Evolutionary conservation across 331 rosid species (phyloP).

Genomic region (Malus hybrid): DNA sequence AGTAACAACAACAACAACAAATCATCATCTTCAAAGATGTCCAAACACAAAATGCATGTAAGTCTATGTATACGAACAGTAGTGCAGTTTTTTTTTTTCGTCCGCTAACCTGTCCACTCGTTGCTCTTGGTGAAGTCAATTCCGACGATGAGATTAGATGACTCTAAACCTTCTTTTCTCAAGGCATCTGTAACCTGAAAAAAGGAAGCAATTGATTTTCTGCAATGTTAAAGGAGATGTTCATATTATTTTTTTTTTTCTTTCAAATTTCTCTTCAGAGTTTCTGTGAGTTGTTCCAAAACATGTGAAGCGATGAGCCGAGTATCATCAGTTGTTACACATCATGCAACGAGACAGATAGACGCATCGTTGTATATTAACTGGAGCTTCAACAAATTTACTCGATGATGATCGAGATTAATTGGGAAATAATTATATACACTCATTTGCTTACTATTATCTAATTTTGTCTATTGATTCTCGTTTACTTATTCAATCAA

Average conservation of each 20-base stretch:
- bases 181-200: constrained; percentile 59
- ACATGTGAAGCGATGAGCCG: too few relatives aligned
- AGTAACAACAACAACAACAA: constrained; percentile 17
- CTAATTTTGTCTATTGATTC: too few relatives aligned
- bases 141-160: constrained; percentile 85
- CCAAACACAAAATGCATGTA: neutral
- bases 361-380: too few relatives aligned
- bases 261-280: too few relatives aligned
- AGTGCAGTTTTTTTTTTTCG: neutral
- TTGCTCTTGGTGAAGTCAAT: constrained; percentile 91
- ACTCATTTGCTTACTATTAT: too few relatives aligned
- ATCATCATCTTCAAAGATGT: constrained; percentile 7
- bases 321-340: neutral
- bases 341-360: neutral
- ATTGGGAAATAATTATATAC: too few relatives aligned
- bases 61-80: neutral
- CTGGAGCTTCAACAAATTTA: too few relatives aligned
- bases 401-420: too few relatives aligned
- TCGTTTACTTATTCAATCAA: too few relatives aligned
- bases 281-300: too few relatives aligned
- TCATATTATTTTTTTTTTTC: too few relatives aligned
- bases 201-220: neutral
- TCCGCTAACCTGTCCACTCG: constrained; percentile 81
- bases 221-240: too few relatives aligned
- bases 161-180: constrained; percentile 76